Conservation (phyloP, 768 basidiomycete genomes). For the Galerina marginata region DNA sequence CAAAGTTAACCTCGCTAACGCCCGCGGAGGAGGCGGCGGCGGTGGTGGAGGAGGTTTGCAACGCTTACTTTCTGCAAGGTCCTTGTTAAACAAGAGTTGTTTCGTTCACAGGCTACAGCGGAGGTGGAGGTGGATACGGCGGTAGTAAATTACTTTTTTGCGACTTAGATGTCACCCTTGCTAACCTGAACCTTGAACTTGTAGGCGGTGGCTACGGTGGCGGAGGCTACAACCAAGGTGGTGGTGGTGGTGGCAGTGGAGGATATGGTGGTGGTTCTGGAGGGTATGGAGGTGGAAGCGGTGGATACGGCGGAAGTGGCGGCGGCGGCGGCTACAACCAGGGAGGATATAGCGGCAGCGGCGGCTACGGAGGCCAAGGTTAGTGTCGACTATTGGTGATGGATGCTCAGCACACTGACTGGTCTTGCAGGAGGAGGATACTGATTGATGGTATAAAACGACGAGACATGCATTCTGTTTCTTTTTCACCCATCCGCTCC, state of each 20-base stretch:
- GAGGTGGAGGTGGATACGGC: slow-evolving; percentile 23
- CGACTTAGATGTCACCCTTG: background rate
- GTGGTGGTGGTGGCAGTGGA: slow-evolving; percentile 33
- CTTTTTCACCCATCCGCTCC: background rate
- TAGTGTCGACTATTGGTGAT: background rate
- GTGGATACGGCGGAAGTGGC: slow-evolving; percentile 9
- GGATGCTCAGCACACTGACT: background rate
- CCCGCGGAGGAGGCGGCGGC: slow-evolving; percentile 63
- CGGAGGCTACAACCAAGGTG: slow-evolving; percentile 4
- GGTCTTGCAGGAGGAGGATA: slow-evolving; percentile 15
- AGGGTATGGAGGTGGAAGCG: slow-evolving; percentile 24
- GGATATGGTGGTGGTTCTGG: slow-evolving; percentile 25
- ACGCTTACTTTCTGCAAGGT: slow-evolving; percentile 10
- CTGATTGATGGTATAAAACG: background rate
- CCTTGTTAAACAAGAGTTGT: slow-evolving; percentile 11
- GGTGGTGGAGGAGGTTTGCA: slow-evolving; percentile 48
- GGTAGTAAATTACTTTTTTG: slow-evolving; percentile 14
- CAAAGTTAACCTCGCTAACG: slow-evolving; percentile 86
- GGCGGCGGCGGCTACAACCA: slow-evolving; percentile 24
- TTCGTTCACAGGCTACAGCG: slow-evolving; percentile 29
- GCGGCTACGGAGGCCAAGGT: slow-evolving; percentile 23
- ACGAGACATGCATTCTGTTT: background rate
- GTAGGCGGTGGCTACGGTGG: slow-evolving; percentile 8
- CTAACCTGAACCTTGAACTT: too few relatives aligned
- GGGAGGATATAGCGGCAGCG: slow-evolving; percentile 16